Evolutionary conservation across 495 filamentous ascomycete genomes (phyloP).

Genomic region (Staphylotrichum tortipilum): DNA sequence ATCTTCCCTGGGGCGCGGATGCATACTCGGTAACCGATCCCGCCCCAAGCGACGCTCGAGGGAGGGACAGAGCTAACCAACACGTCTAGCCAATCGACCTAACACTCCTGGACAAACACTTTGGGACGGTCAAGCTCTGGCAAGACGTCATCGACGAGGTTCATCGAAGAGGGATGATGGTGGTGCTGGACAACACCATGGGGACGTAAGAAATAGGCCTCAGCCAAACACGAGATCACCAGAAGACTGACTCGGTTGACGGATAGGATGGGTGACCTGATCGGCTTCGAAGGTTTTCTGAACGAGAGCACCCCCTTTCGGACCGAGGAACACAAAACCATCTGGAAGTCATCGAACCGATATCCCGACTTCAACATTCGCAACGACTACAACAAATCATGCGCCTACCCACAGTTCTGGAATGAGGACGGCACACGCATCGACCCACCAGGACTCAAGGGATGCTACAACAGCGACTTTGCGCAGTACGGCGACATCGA

Average conservation of each 20-base stretch:
- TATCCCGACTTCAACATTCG: slow-evolving; percentile 58
- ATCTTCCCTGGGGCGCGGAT: slow-evolving; percentile 62
- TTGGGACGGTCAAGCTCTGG: slow-evolving; percentile 56
- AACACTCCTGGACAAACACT: slow-evolving; percentile 63
- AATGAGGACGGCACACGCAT: slow-evolving; percentile 51
- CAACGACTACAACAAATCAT: slow-evolving; percentile 50
- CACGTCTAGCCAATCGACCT: slow-evolving; percentile 51
- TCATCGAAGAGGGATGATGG: slow-evolving; percentile 59
- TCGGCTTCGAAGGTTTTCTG: slow-evolving; percentile 59
- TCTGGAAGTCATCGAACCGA: slow-evolving; percentile 49
- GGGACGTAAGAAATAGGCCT: slow-evolving; percentile 46
- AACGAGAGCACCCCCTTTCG: slow-evolving; percentile 58
- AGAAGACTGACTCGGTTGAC: too few relatives aligned
- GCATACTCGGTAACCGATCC: slow-evolving; percentile 50
- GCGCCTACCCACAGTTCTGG: slow-evolving; percentile 61
- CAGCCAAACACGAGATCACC: too few relatives aligned
- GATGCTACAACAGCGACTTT: slow-evolving; percentile 64
- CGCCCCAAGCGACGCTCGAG: too few relatives aligned
- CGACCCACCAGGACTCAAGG: slow-evolving; percentile 40
- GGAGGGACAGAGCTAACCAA: background rate
- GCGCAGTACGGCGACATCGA: slow-evolving; percentile 63
- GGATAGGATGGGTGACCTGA: slow-evolving; percentile 59
- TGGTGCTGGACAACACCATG: slow-evolving; percentile 64
- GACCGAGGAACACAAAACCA: slow-evolving; percentile 45
- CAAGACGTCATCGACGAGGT: slow-evolving; percentile 56